Conservation (phyloP, 2,329 filamentous ascomycete species). For the Nigrospora sphaerica region DNA sequence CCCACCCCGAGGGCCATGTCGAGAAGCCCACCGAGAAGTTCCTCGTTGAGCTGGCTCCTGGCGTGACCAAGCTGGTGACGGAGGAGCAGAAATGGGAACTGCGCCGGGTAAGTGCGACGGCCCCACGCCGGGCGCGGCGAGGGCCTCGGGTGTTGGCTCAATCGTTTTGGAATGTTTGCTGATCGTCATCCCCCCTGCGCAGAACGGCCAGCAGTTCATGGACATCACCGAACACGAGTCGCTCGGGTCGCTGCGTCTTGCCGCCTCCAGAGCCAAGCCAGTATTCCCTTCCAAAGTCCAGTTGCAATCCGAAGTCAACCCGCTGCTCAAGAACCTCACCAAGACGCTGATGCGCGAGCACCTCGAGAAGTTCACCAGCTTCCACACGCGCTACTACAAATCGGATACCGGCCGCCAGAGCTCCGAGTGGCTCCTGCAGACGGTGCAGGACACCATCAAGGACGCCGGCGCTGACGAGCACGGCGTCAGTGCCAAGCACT, state of each 20-base stretch:
- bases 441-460: conserved; percentile 65
- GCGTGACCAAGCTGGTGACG: conserved; percentile 77
- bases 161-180: conserved; percentile 1
- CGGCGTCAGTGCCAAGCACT: conserved; percentile 63
- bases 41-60: conserved; percentile 79
- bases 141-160: too few species aligned
- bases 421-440: conserved; percentile 76
- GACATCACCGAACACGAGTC: conserved; percentile 77
- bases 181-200: conserved; percentile 5
- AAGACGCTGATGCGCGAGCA: conserved; percentile 72
- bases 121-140: too few species aligned
- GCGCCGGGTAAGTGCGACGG: conserved; percentile 56
- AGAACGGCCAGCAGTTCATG: conserved; percentile 87
- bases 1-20: conserved; percentile 32
- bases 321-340: conserved; percentile 61
- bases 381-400: conserved; percentile 79
- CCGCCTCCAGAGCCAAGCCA: conserved; percentile 28
- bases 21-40: conserved; percentile 43
- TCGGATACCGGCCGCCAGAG: conserved; percentile 74
- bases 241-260: conserved; percentile 43
- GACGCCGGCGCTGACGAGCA: conserved; percentile 61
- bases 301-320: conserved; percentile 58
- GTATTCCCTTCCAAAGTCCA: conserved; percentile 62
- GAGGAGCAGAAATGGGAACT: conserved; percentile 95
- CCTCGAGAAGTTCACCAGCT: conserved; percentile 69